Base-by-base conservation (phyloP, 148 eudicot species). In the Arbutus unedo region DNA sequence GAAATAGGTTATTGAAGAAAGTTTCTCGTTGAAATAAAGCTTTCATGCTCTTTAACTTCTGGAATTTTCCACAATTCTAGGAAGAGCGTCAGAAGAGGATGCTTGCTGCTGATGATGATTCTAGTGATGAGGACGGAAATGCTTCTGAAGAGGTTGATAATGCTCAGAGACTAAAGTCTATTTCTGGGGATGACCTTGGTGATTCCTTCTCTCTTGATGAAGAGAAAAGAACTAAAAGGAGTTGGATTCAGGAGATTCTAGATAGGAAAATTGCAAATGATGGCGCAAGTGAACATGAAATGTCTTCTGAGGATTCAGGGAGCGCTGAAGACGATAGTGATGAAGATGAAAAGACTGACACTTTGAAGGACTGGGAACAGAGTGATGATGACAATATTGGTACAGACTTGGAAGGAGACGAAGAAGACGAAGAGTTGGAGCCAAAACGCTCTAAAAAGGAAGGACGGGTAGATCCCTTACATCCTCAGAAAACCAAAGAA, bases 151-250 rank as follows among this genome's bases (percentile, higher is more conserved):
- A 86, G 83, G 89, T 66, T 79, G 88, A 84, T 76, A 79, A 54
- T 82, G 78, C 83, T 53, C 83, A 86, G 81, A 84, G 56, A 73
- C 81, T 78, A 57, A 93, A 84, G 76, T 91, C 94, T 86, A 81
- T 97, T 79, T 97, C 99, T 85, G 99, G 99, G 48, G 99, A 97
- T 85, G 99, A 97, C 86, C 99, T 97, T 83, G 99, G 98, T 54
- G 99, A 97, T 82, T 94, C 98, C 9, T 94, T 96, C 85, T 87
- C 93, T 80, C 84, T 77, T 81, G 96, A 90, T 76, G 93, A 87
- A 76, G 89, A 87, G 49, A 81, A 85, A 76, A 83, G 47, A 71
- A 88, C 78, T 66, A 91, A 89, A 81, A 88, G 84, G 88, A 88
- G 87, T 13, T 97, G 93, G 98, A 90, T 93, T 75, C 89, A 91